Base-by-base conservation (phyloP, 345 rosid species). In the Anacardium occidentale region DNA sequence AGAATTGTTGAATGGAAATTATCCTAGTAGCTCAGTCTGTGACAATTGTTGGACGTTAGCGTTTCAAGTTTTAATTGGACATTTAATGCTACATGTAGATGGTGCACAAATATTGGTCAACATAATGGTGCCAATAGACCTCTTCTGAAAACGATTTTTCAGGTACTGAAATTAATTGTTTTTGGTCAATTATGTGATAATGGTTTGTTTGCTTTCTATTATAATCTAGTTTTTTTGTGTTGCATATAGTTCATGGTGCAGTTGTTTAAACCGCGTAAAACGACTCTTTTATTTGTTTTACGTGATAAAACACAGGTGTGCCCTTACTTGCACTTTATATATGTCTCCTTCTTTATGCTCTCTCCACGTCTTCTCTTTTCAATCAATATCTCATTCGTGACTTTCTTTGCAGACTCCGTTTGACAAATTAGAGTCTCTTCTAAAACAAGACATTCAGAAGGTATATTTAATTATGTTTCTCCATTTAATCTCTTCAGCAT, bases 51-150 rank as follows among this genome's bases (percentile, higher is more conserved):
- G n/a, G n/a, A n/a, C n/a, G n/a, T 15, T 3, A 52, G 21, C 34
- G 40, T 56, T 63, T 74, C 45, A 42, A 59, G 44, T 69, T 29
- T 69, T 77, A 75, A 68, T 57, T 50, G 22, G 25, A 65, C 61
- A 40, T 60, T 72, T 62, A 67, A 70, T 74, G 58, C 59, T n/a
- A n/a, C 60, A 55, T 78, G 21, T 74, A 91, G 94, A 90, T 91
- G 97, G 97, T 91, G 94, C 83, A 91, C 88, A 74, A 96, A 91
- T 77, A 90, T 94, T 37, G 98, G 98, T 73, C 86, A 94, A 54
- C 97, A 90, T 81, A 93, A 90, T 62, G 98, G 96, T 76, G 86
- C 97, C 74, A 90, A 91, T 78, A 91, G 85, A 79, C 97, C 96
- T 22, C 90, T 94, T 77, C 75, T 94, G 62, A 94, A 88, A 83